Evolutionary conservation across 179 eudicot genomes (phyloP).

Genomic region (Heliamphora ciliata): DNA sequence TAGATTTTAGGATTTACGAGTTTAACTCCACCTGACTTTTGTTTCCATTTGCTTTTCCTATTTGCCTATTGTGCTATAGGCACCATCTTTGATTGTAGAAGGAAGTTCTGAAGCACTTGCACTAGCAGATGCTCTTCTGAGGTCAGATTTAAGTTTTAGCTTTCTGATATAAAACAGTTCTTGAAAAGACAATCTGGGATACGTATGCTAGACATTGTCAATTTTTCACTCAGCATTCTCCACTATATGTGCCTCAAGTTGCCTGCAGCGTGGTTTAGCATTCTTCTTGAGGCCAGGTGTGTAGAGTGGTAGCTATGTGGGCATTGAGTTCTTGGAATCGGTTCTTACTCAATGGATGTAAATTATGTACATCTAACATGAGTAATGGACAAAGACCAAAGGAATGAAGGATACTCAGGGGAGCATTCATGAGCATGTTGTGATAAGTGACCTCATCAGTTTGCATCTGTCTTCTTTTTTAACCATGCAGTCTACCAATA

Average conservation of each 20-base stretch:
- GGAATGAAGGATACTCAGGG: neutral
- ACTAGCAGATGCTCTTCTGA: constrained; percentile 72
- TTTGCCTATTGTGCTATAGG: constrained; percentile 36
- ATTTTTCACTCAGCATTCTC: constrained; percentile 1
- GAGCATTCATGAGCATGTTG: neutral
- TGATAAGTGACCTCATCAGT: neutral
- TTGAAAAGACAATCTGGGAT: neutral
- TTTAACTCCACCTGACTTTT: constrained; percentile 1
- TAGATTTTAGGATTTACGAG: neutral
- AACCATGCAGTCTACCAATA: neutral
- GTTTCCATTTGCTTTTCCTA: constrained; percentile 5
- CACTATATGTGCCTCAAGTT: neutral
- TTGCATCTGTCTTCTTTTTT: neutral
- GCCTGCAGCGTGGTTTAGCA: neutral
- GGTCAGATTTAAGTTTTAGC: constrained; percentile 37
- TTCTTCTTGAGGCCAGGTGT: constrained; percentile 1
- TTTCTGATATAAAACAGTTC: neutral
- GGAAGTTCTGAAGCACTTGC: constrained; percentile 75
- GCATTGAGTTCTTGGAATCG: neutral
- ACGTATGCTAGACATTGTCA: neutral
- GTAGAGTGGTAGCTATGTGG: neutral
- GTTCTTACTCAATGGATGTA: neutral
- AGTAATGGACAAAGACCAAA: neutral
- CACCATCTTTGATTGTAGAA: constrained; percentile 74
- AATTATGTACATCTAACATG: neutral